Percentiles rank a stretch among this genome's conserved stretches.
Conservation (phyloP, 2,329 filamentous ascomycete species). For the Penicillium sp. region DNA sequence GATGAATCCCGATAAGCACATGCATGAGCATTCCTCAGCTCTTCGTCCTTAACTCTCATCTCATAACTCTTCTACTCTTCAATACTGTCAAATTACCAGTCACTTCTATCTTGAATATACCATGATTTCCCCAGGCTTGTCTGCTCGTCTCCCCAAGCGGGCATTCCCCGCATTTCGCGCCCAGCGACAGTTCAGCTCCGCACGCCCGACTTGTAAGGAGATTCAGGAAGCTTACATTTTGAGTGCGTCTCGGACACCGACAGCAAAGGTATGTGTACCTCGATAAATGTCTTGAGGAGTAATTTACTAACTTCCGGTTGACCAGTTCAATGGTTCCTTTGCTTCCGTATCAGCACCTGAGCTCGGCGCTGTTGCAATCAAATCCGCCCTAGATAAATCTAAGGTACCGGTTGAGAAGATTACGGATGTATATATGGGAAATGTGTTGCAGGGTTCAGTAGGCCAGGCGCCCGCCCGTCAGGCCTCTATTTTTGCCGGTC, state of each 20-base stretch:
- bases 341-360: constrained; percentile 73
- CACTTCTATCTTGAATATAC: not conserved
- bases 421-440: constrained; percentile 93
- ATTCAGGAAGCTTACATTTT: constrained; percentile 90
- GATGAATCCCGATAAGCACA: constrained; percentile 13
- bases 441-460: constrained; percentile 73
- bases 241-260: constrained; percentile 80
- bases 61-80: not conserved
- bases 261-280: constrained; percentile 58
- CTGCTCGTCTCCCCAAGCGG: constrained; percentile 24
- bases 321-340: constrained; percentile 90
- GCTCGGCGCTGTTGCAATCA: constrained; percentile 84
- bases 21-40: constrained; percentile 1
- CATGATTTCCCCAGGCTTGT: constrained; percentile 22
- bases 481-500: constrained; percentile 77
- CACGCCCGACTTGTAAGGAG: constrained; percentile 49
- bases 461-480: constrained; percentile 90
- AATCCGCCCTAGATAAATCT: constrained; percentile 78
- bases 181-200: constrained; percentile 46
- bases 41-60: not conserved
- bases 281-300: not conserved
- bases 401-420: constrained; percentile 71
- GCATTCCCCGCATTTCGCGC: constrained; percentile 38
- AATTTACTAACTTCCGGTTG: constrained; percentile 6
- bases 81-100: not conserved